Evolutionary conservation across 805 yeast species (phyloP), one percentile per base, ranked within the genome.

Genomic region (Cyberlindnera euphorbiae): DNA sequence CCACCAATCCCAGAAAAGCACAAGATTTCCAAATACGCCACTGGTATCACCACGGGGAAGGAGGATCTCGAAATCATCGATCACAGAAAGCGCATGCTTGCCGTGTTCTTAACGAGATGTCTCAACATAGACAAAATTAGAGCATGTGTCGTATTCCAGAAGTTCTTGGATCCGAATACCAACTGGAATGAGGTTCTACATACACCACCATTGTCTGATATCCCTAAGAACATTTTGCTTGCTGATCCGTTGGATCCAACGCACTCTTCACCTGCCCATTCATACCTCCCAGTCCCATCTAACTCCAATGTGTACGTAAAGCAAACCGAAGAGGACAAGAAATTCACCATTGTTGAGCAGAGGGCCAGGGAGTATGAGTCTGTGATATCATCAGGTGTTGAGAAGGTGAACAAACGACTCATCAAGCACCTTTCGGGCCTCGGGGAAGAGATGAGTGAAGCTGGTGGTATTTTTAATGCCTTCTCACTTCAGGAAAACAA

Each of bases 1-100:
- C 98, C 98, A 6, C 97, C 97, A 1, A 90, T 93, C 8, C 98
- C 98, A 0, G 83, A 80, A 58, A 84, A 84, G 56, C 90, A 83
- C 32, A 68, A 82, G 14, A 57, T 83, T 11, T 52, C 66, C 11
- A 65, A 63, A 42, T 67, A 67, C 40, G 62, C 69, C 26, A 46
- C 64, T 25, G 66, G 63, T 22, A 71, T 71, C 17, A 53, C 69
- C 4, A 63, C 59, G 36, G 69, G 64, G 6, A 64, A 66, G 41
- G 66, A 58, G 37, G 71, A 68, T 39, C 30, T 53, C 3, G 67
- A 51, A 58, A 70, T 62, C 33, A 75, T 78, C 38, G 86, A 79
- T 36, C 84, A 79, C 53, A 69, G 96, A 38, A 83, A 80, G 51
- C 66, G 96, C 36, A 75, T 84, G 75, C 72, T 89, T 25, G 69